Percentiles rank a stretch among this genome's conserved stretches.
Conservation (phyloP, 2,329 filamentous ascomycete species). For the Paramyrothecium roridum region DNA sequence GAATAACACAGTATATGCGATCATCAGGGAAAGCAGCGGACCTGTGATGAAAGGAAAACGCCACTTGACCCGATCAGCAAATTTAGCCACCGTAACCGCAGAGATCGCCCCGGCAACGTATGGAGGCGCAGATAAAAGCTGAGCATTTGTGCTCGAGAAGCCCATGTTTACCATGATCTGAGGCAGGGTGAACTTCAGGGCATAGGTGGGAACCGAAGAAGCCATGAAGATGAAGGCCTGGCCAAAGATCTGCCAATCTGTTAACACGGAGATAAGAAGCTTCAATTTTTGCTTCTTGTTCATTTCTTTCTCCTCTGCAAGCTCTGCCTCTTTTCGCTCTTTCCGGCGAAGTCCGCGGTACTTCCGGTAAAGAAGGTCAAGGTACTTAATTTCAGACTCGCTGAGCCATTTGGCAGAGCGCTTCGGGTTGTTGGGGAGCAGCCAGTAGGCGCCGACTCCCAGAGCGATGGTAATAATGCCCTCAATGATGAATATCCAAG, state of each 20-base stretch:
- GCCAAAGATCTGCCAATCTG: constrained; percentile 25
- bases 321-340: no score
- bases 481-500: constrained; percentile 54
- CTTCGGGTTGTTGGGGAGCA: constrained; percentile 39
- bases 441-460: constrained; percentile 24
- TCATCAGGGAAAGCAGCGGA: constrained; percentile 22
- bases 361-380: no score
- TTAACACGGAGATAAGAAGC: constrained; percentile 20
- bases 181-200: constrained; percentile 24
- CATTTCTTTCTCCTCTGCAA: no score
- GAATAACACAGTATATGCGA: constrained; percentile 30
- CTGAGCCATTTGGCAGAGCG: constrained; percentile 25
- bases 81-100: constrained; percentile 20
- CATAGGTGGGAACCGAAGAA: constrained; percentile 16
- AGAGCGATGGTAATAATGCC: constrained; percentile 37
- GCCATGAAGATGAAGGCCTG: constrained; percentile 29
- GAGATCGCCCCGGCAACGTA: constrained; percentile 27
- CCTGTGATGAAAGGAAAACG: constrained; percentile 34
- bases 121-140: constrained; percentile 27
- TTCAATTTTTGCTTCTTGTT: constrained; percentile 14
- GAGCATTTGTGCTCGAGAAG: constrained; percentile 24
- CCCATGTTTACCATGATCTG: constrained; percentile 36
- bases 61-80: constrained; percentile 31
- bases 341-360: background rate
- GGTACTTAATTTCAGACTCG: constrained; percentile 29